Evolutionary conservation across 331 rosid species (phyloP), one percentile per base, ranked within the genome.

Genomic region (Rhamnella rubrinervis): DNA sequence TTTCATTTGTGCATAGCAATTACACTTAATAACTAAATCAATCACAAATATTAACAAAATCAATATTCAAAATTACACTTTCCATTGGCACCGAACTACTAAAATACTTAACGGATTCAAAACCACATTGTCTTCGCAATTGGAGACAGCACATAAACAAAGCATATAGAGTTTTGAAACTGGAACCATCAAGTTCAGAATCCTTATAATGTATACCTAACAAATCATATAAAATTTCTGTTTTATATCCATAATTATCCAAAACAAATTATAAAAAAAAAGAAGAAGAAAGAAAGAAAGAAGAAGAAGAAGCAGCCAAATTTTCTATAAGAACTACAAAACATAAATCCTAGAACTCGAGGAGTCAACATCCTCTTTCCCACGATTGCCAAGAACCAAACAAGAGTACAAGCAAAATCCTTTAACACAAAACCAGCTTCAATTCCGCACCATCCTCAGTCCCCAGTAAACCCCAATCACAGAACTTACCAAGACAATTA

Each of bases 121-220:
- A 75, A 56, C 60, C n/a, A 61, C 55, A 35, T 51, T 63, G 67
- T 73, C 61, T 65, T 41, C 41, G 44, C 44, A 41, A 61, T 65
- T 57, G 40, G 56, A 28, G 61, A 64, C 15, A 37, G 39, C 76
- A 63, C 66, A 7, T 25, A 46, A 49, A 41, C 35, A 25, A 17
- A 23, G 18, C 53, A 57, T 13, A 37, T 20, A 17, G 4, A 59
- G 59, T n/a, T 31, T 63, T 11, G 16, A 61, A 38, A 25, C n/a
- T 19, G 37, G 19, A 20, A 38, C 61, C 9, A 47, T 17, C 53
- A 58, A 73, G 59, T 46, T 39, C 50, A n/a, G 21, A 72, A 64
- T 55, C 56, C 15, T 65, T 15, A 21, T 9, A 17, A 37, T n/a
- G 38, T 63, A 5, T 40, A 41, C 26, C 61, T 4, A 4, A 18